Percentiles rank a stretch among this genome's conserved stretches.
phyloP scores from a whole-genome alignment of 192 early-diverging fungal species.

The Coemansia biformis region DNA sequence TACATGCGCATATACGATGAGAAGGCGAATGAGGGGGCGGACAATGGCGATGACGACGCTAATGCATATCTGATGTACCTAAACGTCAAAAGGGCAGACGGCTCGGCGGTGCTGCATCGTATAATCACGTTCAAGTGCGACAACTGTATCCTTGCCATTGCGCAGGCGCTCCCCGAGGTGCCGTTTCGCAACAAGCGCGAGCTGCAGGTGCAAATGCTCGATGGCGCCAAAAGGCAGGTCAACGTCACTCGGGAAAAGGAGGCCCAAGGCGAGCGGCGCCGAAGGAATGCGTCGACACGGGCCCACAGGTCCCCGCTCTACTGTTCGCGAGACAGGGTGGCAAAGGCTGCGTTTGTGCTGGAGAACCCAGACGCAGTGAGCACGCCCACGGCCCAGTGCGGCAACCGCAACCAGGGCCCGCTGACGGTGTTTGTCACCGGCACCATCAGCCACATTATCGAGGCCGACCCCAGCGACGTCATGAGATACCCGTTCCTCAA shows the following conservation, averaged over 20 bases:
- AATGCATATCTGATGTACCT: conserved; percentile 38
- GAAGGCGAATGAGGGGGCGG: too few species aligned
- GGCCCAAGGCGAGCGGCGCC: conserved; percentile 1
- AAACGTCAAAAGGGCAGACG: conserved; percentile 18
- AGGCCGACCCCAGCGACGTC: conserved; percentile 29
- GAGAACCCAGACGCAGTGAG: conserved; percentile 18
- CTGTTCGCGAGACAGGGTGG: conserved; percentile 10
- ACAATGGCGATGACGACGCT: conserved; percentile 16
- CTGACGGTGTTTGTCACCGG: conserved; percentile 36
- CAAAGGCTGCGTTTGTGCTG: conserved; percentile 36
- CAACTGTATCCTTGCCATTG: conserved; percentile 24
- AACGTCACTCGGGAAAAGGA: conserved; percentile 15
- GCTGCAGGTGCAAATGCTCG: conserved; percentile 41
- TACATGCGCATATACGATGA: conserved; percentile 14
- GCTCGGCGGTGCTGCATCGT: conserved; percentile 23
- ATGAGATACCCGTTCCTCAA: conserved; percentile 28
- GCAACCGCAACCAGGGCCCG: conserved; percentile 9
- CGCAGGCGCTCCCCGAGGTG: conserved; percentile 23
- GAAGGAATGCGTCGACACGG: too few species aligned
- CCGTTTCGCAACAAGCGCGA: conserved; percentile 16
- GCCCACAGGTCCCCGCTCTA: conserved; percentile 32
- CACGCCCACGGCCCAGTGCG: conserved; percentile 1
- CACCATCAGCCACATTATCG: conserved; percentile 22
- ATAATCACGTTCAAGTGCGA: conserved; percentile 38
- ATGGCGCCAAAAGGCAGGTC: conserved; percentile 23